Conservation (phyloP, 1,139 yeast genomes). For the Starmera stellimalicola region DNA sequence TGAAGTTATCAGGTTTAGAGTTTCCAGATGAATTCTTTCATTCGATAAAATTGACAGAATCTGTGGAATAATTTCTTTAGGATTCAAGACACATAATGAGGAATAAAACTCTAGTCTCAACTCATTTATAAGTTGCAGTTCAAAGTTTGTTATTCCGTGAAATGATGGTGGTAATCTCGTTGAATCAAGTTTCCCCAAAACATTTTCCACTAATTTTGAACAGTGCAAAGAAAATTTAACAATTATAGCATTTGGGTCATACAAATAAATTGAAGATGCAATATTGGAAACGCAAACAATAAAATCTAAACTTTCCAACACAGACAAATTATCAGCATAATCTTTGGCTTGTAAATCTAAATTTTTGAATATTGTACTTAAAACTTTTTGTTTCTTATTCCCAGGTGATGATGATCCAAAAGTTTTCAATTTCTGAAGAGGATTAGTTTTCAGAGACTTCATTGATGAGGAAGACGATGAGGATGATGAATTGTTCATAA, state of each 20-base stretch:
- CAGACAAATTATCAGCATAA: constrained; percentile 17
- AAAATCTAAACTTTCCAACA: constrained; percentile 31
- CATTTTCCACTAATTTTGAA: constrained; percentile 30
- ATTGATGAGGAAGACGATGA: too few relatives aligned
- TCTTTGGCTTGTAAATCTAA: constrained; percentile 15
- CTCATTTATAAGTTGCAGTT: constrained; percentile 12
- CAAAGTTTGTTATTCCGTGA: constrained; percentile 10
- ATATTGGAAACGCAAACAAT: constrained; percentile 23
- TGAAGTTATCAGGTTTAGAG: constrained; percentile 14
- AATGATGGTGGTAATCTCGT: constrained; percentile 10
- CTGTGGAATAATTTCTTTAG: constrained; percentile 18
- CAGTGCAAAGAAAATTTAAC: constrained; percentile 33
- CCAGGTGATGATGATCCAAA: constrained; percentile 6
- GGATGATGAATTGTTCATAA: constrained; percentile 3
- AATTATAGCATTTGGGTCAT: constrained; percentile 38
- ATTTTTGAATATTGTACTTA: constrained; percentile 28
- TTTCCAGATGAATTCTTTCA: constrained; percentile 14
- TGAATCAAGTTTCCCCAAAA: constrained; percentile 19
- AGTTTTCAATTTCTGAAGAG: constrained; percentile 14
- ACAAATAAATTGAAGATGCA: constrained; percentile 34
- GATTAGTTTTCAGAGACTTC: constrained; percentile 5
- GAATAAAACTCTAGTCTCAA: constrained; percentile 19
- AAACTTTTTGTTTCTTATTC: constrained; percentile 22
- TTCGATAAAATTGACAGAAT: constrained; percentile 14
- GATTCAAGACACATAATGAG: constrained; percentile 17